Evolutionary conservation across 805 yeast species (phyloP), one percentile per base, ranked within the genome.

Genomic region (Lachancea sp.): DNA sequence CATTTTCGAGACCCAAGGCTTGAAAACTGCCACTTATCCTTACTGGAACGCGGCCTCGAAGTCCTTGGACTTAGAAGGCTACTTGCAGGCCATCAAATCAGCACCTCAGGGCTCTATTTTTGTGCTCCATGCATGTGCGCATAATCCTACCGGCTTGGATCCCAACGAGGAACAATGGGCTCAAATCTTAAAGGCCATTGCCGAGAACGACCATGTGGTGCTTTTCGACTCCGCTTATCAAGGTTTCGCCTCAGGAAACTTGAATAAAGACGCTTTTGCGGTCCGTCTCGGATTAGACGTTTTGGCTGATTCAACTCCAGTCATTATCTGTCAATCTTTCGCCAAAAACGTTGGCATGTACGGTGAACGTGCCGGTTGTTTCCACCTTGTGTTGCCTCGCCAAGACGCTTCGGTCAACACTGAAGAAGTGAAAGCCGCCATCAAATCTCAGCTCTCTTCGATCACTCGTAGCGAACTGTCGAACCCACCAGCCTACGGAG

Each of bases 341-440:
- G 96, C 98, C 46, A 91, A 91, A 68, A 91, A 93, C 69, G 85
- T 85, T 60, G 98, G 98, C 53, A 82, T 91, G 80, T 91, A 91
- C 63, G 98, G 98, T 66, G 98, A 91, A 73, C 84, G 99, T 72
- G 88, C 84, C 29, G 99, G 99, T 51, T 95, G 93, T 20, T 77
- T 91, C 65, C 96, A 90, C 61, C 63, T 90, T 19, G 77, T 87
- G 10, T 63, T 81, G 20, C 76, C 79, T 30, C 66, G 67, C 31
- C 59, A 57, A 46, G 49, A 47, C 22, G 22, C 49, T 1, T 39
- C 54, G 15, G 59, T 67, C 7, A 58, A 67, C 19, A 63, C 68
- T 47, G 56, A 66, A 1, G 59, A 62, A 3, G 72, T 79, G 46
- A 73, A 73, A 51, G 62, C 58, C 17, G 87, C 90, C 17, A 72